A percentile compares a stretch with the other conserved stretches of the same genome.
These are phyloP conservation scores for Ceratocystiopsis brevicomis DNA, from an alignment of 2,329 filamentous ascomycete genomes.

Conservation along the genomic window DNA sequence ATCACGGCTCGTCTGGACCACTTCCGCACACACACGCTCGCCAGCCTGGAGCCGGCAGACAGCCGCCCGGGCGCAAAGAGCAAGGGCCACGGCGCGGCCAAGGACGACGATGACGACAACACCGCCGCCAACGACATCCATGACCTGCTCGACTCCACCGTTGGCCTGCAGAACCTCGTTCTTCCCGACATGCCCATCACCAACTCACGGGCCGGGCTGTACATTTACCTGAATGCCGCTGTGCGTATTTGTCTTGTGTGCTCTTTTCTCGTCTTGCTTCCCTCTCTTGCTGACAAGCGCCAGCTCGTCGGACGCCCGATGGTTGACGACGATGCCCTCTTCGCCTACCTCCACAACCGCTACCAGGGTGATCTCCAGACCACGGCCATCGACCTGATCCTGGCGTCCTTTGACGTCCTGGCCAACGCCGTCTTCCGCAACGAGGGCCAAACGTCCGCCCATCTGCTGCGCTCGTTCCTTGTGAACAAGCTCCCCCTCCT, in stretches of 20 bases:
- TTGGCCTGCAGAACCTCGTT: constrained; percentile 35
- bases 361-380: constrained; percentile 62
- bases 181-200: constrained; percentile 47
- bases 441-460: constrained; percentile 38
- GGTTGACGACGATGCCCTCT: constrained; percentile 60
- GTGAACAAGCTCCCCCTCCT: constrained; percentile 46
- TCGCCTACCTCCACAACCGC: constrained; percentile 66
- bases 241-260: constrained; percentile 25
- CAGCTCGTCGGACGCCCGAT: constrained; percentile 67
- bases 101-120: constrained; percentile 24
- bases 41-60: constrained; percentile 32
- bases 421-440: constrained; percentile 65
- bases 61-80: constrained; percentile 16
- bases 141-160: constrained; percentile 36
- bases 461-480: constrained; percentile 69
- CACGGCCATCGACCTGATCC: constrained; percentile 63
- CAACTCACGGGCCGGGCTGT: constrained; percentile 66
- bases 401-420: constrained; percentile 76
- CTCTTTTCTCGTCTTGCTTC: constrained; percentile 2
- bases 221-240: constrained; percentile 66
- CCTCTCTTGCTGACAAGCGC: constrained; percentile 9
- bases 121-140: constrained; percentile 29
- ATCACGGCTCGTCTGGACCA: constrained; percentile 34
- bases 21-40: constrained; percentile 38
- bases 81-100: background rate